Conservation (phyloP, 352 stramenopile genomes). For the Globisporangium acanthophoron region DNA sequence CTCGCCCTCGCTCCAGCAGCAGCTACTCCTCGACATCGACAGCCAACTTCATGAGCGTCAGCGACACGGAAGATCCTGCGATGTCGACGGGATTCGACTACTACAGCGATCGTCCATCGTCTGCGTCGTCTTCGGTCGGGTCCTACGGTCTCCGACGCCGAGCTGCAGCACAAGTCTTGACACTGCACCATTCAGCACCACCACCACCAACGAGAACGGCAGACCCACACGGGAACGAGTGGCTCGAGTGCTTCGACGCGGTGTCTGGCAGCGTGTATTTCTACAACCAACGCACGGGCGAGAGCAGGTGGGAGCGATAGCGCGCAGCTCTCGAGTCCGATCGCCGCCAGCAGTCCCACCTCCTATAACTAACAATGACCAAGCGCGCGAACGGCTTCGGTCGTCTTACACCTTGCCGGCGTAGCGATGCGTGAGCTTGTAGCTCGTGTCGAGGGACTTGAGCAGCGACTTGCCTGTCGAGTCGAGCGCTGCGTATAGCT, state of each 20-base stretch:
- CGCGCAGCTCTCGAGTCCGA: not conserved
- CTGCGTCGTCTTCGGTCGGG: conserved; percentile 9
- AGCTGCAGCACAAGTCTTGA: conserved; percentile 7
- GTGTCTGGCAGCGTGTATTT: conserved; percentile 49
- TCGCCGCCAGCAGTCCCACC: not conserved
- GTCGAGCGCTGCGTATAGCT: conserved; percentile 78
- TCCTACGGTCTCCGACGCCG: conserved; percentile 22
- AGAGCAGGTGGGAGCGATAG: conserved; percentile 57
- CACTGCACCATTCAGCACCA: conserved; percentile 5
- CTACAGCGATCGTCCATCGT: conserved; percentile 26
- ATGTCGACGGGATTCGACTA: conserved; percentile 6
- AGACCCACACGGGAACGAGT: conserved; percentile 15
- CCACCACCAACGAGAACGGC: not conserved
- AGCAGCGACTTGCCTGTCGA: conserved; percentile 80
- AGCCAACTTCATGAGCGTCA: conserved; percentile 23
- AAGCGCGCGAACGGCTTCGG: not conserved
- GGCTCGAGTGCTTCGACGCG: conserved; percentile 62
- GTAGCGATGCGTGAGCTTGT: conserved; percentile 85
- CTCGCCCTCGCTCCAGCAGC: conserved; percentile 13
- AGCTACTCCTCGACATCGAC: conserved; percentile 25
- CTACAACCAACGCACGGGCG: conserved; percentile 69
- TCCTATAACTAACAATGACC: conserved; percentile 2
- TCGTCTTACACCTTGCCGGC: conserved; percentile 71
- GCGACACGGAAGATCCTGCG: conserved; percentile 16
- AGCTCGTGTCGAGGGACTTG: conserved; percentile 79